Percentiles rank a stretch among this genome's conserved stretches.
These are phyloP conservation scores for Globisporangium acanthophoron DNA, from an alignment of 352 stramenopile genomes.

Conservation along the genomic window DNA sequence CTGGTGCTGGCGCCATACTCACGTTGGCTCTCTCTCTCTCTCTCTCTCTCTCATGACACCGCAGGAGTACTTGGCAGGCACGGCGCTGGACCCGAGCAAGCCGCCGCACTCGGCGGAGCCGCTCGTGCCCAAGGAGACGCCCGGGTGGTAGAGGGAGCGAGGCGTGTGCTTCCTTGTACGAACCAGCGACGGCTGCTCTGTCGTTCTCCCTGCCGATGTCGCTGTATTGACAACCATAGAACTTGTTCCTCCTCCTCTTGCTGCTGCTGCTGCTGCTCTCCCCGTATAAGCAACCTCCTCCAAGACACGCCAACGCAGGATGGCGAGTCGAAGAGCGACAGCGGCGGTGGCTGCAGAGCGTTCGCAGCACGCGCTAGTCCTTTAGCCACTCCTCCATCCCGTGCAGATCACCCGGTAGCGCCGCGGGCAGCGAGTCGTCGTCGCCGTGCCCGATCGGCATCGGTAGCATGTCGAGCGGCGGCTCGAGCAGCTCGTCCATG, in stretches of 20 bases:
- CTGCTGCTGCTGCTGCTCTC: too few relatives aligned
- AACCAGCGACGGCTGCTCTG: too few relatives aligned
- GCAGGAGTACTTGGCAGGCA: constrained; percentile 63
- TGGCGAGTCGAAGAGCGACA: background rate
- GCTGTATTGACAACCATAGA: background rate
- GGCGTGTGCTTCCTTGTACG: background rate
- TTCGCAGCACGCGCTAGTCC: constrained; percentile 29
- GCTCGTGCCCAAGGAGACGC: constrained; percentile 60
- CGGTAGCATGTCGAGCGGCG: constrained; percentile 42
- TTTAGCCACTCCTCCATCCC: constrained; percentile 80
- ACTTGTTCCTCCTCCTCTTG: background rate
- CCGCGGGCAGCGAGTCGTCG: constrained; percentile 32
- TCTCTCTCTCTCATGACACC: background rate
- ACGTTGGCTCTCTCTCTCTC: background rate
- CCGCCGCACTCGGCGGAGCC: constrained; percentile 48
- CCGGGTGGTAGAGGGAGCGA: constrained; percentile 45
- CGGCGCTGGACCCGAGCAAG: constrained; percentile 52
- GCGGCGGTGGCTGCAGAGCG: too few relatives aligned
- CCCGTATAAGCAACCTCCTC: too few relatives aligned
- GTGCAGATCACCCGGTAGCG: constrained; percentile 62
- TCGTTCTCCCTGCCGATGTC: too few relatives aligned
- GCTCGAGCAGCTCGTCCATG: constrained; percentile 48
- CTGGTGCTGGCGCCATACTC: background rate
- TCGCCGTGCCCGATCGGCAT: constrained; percentile 68
- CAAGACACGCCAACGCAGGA: too few relatives aligned